These are phyloP conservation scores for Yamagishiella unicocca DNA, from an alignment of 139 green algal genomes.

Conservation along the genomic window DNA sequence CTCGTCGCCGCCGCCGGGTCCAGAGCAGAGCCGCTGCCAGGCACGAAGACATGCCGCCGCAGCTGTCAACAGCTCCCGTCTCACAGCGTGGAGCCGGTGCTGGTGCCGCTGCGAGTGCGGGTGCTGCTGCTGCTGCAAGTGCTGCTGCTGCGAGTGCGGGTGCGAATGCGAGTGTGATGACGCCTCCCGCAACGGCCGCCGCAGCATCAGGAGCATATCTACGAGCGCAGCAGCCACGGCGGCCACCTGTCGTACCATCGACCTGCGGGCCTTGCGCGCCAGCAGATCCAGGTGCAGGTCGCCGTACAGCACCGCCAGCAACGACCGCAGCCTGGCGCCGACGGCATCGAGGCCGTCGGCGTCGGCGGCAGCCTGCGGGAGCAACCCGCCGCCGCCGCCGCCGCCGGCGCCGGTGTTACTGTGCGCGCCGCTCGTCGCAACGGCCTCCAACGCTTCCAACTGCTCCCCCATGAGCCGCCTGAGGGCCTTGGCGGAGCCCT, in stretches of 20 bases:
- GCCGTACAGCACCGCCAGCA: not conserved
- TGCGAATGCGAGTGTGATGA: too few relatives aligned
- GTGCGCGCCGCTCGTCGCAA: not conserved
- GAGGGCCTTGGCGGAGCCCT: not conserved
- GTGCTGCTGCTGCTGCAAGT: not conserved
- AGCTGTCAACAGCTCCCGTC: not conserved
- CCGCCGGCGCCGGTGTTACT: not conserved
- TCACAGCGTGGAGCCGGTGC: not conserved
- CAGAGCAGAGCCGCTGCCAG: not conserved
- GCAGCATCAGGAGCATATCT: not conserved
- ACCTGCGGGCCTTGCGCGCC: not conserved
- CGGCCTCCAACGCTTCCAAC: not conserved
- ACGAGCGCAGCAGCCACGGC: not conserved
- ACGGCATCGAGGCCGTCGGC: not conserved
- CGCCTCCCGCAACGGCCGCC: not conserved
- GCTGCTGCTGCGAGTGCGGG: not conserved
- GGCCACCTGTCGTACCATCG: not conserved
- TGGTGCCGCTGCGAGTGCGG: not conserved
- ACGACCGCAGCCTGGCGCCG: not conserved
- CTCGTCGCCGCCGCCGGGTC: not conserved
- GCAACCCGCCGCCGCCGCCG: not conserved
- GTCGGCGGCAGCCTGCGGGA: not conserved
- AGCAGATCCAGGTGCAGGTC: not conserved
- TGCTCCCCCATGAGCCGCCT: not conserved
- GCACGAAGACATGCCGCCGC: not conserved